phyloP scores from a whole-genome alignment of 129 eudicot species.

The Flaveria brownii region DNA sequence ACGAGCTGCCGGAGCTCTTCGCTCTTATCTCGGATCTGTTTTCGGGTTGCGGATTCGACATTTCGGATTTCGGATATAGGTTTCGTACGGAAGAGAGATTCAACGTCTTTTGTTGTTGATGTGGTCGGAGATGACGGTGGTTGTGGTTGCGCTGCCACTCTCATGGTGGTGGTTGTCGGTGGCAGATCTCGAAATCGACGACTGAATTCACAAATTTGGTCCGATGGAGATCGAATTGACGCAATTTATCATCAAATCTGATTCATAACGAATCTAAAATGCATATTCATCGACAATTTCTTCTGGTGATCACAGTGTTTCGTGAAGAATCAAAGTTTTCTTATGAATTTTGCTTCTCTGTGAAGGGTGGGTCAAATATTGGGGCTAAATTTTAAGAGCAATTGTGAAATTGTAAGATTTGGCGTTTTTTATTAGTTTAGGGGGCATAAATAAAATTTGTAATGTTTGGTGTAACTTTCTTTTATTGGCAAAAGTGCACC shows the following conservation, averaged over 20 bases:
- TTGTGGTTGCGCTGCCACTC: slow-evolving; percentile 39
- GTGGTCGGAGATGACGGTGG: slow-evolving; percentile 36
- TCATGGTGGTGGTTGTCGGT: slow-evolving; percentile 44
- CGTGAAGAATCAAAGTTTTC: not conserved
- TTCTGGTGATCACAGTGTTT: slow-evolving; percentile 21
- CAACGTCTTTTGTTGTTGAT: slow-evolving; percentile 60
- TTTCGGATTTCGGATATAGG: slow-evolving; percentile 85
- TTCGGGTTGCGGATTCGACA: slow-evolving; percentile 62
- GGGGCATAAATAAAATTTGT: not conserved
- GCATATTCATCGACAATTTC: slow-evolving; percentile 11
- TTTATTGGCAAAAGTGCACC: not conserved
- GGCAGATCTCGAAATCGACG: slow-evolving; percentile 30
- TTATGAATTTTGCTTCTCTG: slow-evolving; percentile 15
- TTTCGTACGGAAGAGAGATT: slow-evolving; percentile 70
- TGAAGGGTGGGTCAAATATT: slow-evolving; percentile 12
- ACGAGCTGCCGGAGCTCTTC: slow-evolving; percentile 96
- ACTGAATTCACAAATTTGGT: slow-evolving; percentile 20
- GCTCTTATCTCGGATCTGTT: slow-evolving; percentile 80
- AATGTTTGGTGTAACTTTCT: no score
- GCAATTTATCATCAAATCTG: slow-evolving; percentile 20
- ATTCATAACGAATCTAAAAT: not conserved
- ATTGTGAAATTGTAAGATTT: not conserved
- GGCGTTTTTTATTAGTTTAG: slow-evolving; percentile 5
- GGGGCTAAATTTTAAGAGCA: slow-evolving; percentile 10
- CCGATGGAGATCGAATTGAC: slow-evolving; percentile 25